These are phyloP conservation scores for Naganishia sp. DNA, from an alignment of 1,284 basidiomycete genomes.

Conservation along the genomic window DNA sequence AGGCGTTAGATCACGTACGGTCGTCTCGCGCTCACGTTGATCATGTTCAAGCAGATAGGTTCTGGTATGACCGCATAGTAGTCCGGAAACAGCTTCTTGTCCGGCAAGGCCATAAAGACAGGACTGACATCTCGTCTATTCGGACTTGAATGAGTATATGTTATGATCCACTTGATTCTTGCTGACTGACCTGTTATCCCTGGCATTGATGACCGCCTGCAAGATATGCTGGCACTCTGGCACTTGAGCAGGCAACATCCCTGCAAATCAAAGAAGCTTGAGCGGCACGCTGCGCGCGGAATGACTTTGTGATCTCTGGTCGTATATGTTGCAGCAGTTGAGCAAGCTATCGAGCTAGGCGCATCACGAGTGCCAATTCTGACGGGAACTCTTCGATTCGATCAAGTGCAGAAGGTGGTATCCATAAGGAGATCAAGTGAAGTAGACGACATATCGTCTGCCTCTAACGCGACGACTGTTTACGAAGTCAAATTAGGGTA, in stretches of 20 bases:
- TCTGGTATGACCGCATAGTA: slow-evolving; percentile 53
- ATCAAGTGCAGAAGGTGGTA: no score
- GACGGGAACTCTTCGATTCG: no score
- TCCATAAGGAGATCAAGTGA: no score
- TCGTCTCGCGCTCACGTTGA: slow-evolving; percentile 41
- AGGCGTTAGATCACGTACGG: not conserved
- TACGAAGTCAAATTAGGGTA: no score
- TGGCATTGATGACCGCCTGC: slow-evolving; percentile 46
- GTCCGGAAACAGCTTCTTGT: slow-evolving; percentile 44
- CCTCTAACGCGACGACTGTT: no score
- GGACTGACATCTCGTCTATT: slow-evolving; percentile 12
- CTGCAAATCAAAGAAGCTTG: not conserved
- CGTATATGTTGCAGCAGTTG: no score
- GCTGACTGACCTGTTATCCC: slow-evolving; percentile 44
- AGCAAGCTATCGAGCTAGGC: no score
- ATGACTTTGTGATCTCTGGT: not conserved
- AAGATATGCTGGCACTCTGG: slow-evolving; percentile 46
- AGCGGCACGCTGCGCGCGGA: not conserved
- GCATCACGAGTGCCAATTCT: no score
- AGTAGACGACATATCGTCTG: no score
- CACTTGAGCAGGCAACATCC: slow-evolving; percentile 19
- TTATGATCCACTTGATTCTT: no score
- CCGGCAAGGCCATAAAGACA: slow-evolving; percentile 49
- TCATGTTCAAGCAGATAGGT: slow-evolving; percentile 50
- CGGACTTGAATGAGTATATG: not conserved